phyloP scores from a whole-genome alignment of 2,329 filamentous ascomycete species.

The Hortaea werneckii region DNA sequence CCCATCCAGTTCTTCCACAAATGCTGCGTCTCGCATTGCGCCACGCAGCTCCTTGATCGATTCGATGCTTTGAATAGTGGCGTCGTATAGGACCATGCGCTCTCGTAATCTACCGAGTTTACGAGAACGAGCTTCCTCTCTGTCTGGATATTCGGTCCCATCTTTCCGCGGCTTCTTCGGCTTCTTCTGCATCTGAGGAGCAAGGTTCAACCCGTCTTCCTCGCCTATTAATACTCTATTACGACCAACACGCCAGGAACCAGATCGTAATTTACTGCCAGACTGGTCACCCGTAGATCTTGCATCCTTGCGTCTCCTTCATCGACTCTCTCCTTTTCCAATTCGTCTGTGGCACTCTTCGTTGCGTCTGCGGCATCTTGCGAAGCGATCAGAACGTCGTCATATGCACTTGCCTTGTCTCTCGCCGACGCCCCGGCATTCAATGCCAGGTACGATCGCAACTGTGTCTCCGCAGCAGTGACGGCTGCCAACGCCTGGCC shows the following conservation, averaged over 20 bases:
- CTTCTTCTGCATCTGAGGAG: slow-evolving; percentile 44
- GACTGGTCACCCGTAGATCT: slow-evolving; percentile 80
- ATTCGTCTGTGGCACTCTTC: slow-evolving; percentile 84
- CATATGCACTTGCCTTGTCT: slow-evolving; percentile 77
- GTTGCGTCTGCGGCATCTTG: slow-evolving; percentile 92
- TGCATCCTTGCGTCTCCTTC: slow-evolving; percentile 84
- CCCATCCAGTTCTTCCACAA: slow-evolving; percentile 67
- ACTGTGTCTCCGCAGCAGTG: slow-evolving; percentile 41
- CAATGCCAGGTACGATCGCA: slow-evolving; percentile 39
- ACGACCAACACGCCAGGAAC: slow-evolving; percentile 91
- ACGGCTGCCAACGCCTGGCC: slow-evolving; percentile 71
- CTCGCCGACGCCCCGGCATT: slow-evolving; percentile 32
- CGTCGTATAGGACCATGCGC: slow-evolving; percentile 80
- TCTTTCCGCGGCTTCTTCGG: slow-evolving; percentile 38
- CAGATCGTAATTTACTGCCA: slow-evolving; percentile 87
- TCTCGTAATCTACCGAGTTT: slow-evolving; percentile 76
- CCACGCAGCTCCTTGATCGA: slow-evolving; percentile 83
- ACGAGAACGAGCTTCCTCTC: slow-evolving; percentile 60
- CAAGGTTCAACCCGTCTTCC: slow-evolving; percentile 61
- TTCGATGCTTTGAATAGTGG: slow-evolving; percentile 80
- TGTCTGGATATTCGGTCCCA: slow-evolving; percentile 35
- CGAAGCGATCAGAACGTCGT: slow-evolving; percentile 77
- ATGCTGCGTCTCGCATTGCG: slow-evolving; percentile 69
- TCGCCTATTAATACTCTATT: slow-evolving; percentile 82
- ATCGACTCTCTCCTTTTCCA: slow-evolving; percentile 70